A percentile compares a stretch with the other conserved stretches of the same genome.
Evolutionary conservation across 2,329 filamentous ascomycete species (phyloP).

Genomic region (Ploettnerulaceae sp.): DNA sequence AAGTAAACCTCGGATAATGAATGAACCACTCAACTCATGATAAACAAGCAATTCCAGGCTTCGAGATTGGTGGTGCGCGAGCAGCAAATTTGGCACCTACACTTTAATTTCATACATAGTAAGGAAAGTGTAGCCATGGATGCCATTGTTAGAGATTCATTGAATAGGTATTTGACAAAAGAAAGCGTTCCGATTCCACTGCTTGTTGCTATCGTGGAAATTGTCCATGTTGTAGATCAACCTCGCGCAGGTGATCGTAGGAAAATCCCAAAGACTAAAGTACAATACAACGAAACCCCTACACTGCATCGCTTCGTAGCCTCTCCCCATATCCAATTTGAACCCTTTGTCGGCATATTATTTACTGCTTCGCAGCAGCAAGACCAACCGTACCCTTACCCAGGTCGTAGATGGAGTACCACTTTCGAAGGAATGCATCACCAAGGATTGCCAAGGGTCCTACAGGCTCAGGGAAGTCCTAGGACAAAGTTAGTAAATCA

Average conservation of each 20-base stretch:
- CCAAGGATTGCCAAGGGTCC: constrained; percentile 93
- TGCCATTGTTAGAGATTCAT: background rate
- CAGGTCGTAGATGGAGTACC: constrained; percentile 95
- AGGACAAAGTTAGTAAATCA: constrained; percentile 73
- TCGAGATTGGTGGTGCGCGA: too few species aligned
- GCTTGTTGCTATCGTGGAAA: too few species aligned
- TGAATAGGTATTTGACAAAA: constrained; percentile 13
- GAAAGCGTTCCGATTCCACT: constrained; percentile 12
- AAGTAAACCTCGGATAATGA: too few species aligned
- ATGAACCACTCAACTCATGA: too few species aligned
- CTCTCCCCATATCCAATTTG: constrained; percentile 17
- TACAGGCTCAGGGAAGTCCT: constrained; percentile 71
- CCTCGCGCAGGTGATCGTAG: too few species aligned
- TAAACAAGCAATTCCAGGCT: too few species aligned
- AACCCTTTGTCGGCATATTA: background rate
- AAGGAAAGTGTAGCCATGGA: background rate
- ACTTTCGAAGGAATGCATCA: constrained; percentile 77
- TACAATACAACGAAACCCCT: constrained; percentile 25
- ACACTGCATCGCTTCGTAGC: background rate
- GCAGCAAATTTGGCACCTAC: too few species aligned
- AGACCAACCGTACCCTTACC: constrained; percentile 85
- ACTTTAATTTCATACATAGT: too few species aligned
- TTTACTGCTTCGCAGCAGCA: constrained; percentile 63
- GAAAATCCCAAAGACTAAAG: constrained; percentile 17
- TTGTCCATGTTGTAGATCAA: too few species aligned